A percentile compares a stretch with the other conserved stretches of the same genome.
Conservation (phyloP, 2,329 filamentous ascomycete genomes). For the Cryphonectria japonica region DNA sequence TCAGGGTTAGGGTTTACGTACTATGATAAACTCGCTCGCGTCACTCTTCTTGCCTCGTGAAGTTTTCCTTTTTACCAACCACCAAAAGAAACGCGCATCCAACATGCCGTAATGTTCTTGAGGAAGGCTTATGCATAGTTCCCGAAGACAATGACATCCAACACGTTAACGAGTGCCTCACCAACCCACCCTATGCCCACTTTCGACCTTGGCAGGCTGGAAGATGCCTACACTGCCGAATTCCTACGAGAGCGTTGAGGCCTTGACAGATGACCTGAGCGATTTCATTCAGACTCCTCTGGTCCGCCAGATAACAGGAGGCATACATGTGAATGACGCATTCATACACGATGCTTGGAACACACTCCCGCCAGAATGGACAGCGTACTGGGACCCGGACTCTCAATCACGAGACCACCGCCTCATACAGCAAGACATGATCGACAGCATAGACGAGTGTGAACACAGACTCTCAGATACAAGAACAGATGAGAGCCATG, state of each 20-base stretch:
- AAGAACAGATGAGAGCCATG: neutral
- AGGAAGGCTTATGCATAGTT: neutral
- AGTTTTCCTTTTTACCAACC: neutral
- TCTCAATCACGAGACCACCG: conserved; percentile 36
- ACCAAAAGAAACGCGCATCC: neutral
- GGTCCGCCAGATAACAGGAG: conserved; percentile 39
- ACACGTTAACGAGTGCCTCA: neutral
- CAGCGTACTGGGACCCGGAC: conserved; percentile 37
- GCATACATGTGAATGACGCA: conserved; percentile 42
- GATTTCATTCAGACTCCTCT: conserved; percentile 36
- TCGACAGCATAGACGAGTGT: conserved; percentile 36
- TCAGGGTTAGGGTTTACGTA: neutral
- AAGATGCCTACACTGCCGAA: conserved; percentile 13
- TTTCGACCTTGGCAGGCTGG: neutral
- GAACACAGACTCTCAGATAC: neutral
- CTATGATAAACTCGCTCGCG: neutral
- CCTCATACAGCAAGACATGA: conserved; percentile 37
- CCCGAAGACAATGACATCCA: neutral
- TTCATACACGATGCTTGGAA: conserved; percentile 39
- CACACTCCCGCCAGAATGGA: conserved; percentile 38
- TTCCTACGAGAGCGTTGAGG: conserved; percentile 29
- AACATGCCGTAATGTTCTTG: neutral
- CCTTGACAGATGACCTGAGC: conserved; percentile 34
- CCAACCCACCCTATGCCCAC: neutral
- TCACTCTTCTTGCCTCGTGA: neutral